Evolutionary conservation across 331 rosid genomes (phyloP), one percentile per base, ranked within the genome.

Genomic region (Rhamnella rubrinervis): DNA sequence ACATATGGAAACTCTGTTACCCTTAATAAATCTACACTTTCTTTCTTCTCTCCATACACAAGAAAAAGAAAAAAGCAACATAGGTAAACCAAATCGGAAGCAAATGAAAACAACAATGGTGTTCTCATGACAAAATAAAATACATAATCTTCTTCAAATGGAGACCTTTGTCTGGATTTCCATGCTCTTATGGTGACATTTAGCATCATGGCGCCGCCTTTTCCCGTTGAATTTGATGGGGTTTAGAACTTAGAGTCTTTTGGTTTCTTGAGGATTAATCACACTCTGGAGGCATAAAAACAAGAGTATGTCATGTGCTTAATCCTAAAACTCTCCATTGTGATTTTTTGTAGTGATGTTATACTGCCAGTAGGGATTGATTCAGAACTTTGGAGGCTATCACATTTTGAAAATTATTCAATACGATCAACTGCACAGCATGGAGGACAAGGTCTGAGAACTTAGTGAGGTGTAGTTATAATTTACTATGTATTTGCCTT

Each of bases 231-330:
- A 93, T 5, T 91, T 93, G 13, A 89, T 83, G 0, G 97, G 97
- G 69, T 93, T 97, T 21, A 82, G 86, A 21, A 60, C 66, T 20
- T 88, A 82, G 31, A 93, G 92, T 52, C 89, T 81, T 77, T 87
- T 83, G 4, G 88, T 92, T 72, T 91, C 91, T 65, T 66, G 84
- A 13, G 85, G 85, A 74, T 46, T 80, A 55, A 85, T 76, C 77
- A 80, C 89, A 66, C 98, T 91, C 98, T 1, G 91, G 17, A 1
- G 85, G 88, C 97, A 40, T 91, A 91, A 75, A 97, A 93, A 57
- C 91, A 91, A 37, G 98, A 91, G 86, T 93, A 93, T 64, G 98
- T 91, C 90, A 93, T 77, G 85, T 91, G 93, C 74, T 87, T 93
- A 83, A 62, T 81, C 81, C 97, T 80, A 53, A 89, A 71, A 47